Evolutionary conservation across 2,329 filamentous ascomycete genomes (phyloP).

Genomic region (Orbilia oligospora): DNA sequence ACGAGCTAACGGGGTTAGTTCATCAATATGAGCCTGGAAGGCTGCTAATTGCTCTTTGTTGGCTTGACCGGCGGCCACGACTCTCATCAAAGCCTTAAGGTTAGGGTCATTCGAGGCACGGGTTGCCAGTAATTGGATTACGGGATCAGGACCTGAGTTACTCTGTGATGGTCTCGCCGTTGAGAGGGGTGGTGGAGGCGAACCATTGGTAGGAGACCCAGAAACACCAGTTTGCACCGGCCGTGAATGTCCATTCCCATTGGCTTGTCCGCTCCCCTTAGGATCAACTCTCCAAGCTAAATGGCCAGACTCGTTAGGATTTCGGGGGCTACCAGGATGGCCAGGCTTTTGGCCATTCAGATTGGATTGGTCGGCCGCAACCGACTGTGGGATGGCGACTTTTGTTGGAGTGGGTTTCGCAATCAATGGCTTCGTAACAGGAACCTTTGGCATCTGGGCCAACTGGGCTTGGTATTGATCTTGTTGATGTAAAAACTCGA

Average conservation of each 20-base stretch:
- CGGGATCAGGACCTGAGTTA: conserved; percentile 75
- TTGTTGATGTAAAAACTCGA: conserved; percentile 65
- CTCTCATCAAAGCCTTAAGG: conserved; percentile 84
- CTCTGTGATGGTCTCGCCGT: conserved; percentile 35
- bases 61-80: conserved; percentile 82
- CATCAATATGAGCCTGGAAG: conserved; percentile 85
- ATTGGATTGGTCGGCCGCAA: conserved; percentile 28
- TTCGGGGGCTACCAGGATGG: conserved; percentile 12
- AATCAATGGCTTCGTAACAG: background rate
- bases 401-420: conserved; percentile 30
- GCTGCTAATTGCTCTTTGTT: conserved; percentile 78
- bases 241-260: conserved; percentile 9
- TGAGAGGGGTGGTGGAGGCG: background rate
- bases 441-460: conserved; percentile 39
- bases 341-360: conserved; percentile 28
- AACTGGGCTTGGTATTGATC: conserved; percentile 54
- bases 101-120: conserved; percentile 80
- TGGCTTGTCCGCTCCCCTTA: conserved; percentile 30
- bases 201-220: background rate
- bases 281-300: conserved; percentile 51
- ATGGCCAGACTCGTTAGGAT: conserved; percentile 6
- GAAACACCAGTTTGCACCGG: conserved; percentile 2
- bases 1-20: conserved; percentile 72
- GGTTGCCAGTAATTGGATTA: conserved; percentile 84
- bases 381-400: conserved; percentile 59